Conservation (phyloP, 139 green algal species). For the Nannochloris sp. region DNA sequence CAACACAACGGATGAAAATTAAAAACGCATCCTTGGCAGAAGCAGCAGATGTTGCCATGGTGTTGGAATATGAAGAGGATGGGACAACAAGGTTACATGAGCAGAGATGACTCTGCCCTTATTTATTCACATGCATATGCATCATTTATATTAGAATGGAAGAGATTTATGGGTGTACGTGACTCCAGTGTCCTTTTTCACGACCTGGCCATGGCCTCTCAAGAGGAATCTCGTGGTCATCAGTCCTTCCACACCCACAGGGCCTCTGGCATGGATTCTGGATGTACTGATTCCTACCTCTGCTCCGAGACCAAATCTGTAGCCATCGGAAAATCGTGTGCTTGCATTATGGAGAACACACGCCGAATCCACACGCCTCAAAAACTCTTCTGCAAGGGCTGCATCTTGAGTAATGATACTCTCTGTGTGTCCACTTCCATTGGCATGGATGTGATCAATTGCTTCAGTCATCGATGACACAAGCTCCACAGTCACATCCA, state of each 20-base stretch:
- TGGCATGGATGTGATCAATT: conserved; percentile 86
- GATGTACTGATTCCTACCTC: conserved; percentile 96
- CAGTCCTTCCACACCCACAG: conserved; percentile 96
- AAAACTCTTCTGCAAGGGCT: conserved; percentile 67
- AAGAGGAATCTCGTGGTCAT: conserved; percentile 90
- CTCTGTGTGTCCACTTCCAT: conserved; percentile 82
- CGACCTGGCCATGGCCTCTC: conserved; percentile 70
- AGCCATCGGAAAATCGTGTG: conserved; percentile 93
- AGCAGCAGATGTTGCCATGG: no score
- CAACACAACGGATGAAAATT: no score
- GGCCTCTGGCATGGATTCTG: conserved; percentile 93
- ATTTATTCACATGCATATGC: background rate
- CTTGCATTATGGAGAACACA: conserved; percentile 94
- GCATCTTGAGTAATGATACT: conserved; percentile 61
- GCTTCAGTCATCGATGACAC: conserved; percentile 67
- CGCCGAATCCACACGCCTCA: conserved; percentile 79
- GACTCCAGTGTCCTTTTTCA: conserved; percentile 86
- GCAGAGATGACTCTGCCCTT: no score
- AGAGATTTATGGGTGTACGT: conserved; percentile 78
- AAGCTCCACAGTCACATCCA: conserved; percentile 79
- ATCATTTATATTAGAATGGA: background rate
- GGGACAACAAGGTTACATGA: no score
- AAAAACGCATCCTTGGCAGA: no score
- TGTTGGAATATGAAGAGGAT: no score
- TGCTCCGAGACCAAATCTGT: conserved; percentile 87